A percentile compares a stretch with the other conserved stretches of the same genome.
Evolutionary conservation across 306 rosid species (phyloP).

Genomic region (Boehmeria nivea): DNA sequence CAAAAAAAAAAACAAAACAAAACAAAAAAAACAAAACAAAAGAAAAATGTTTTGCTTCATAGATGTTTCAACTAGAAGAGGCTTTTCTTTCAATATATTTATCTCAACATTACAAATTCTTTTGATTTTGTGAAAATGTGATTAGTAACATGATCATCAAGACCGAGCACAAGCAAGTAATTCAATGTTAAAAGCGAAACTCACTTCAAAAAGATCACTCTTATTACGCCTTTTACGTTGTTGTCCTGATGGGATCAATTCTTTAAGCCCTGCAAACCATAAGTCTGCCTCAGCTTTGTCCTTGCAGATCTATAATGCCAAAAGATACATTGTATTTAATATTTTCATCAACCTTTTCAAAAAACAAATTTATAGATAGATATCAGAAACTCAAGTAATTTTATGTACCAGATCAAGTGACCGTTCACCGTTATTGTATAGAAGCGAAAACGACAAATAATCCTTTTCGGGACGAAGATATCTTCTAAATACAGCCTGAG

Average conservation of each 20-base stretch:
- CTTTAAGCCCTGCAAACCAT: conserved; percentile 77
- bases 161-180: too few species aligned
- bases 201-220: conserved; percentile 66
- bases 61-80: too few species aligned
- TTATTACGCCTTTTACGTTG: conserved; percentile 30
- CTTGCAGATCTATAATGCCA: conserved; percentile 70
- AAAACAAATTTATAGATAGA: too few species aligned
- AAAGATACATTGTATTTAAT: conserved; percentile 13
- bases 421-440: conserved; percentile 64
- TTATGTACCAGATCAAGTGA: conserved; percentile 87
- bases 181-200: too few species aligned
- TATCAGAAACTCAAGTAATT: too few species aligned
- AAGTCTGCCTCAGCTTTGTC: conserved; percentile 80
- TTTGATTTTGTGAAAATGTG: too few species aligned
- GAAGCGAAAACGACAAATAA: conserved; percentile 79
- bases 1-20: too few species aligned
- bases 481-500: conserved; percentile 89
- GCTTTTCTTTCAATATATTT: not conserved
- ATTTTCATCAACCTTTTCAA: too few species aligned
- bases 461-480: conserved; percentile 93
- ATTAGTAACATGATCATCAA: too few species aligned
- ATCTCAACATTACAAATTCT: too few species aligned
- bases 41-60: too few species aligned
- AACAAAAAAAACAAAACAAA: too few species aligned
- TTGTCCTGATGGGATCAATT: conserved; percentile 52